These are phyloP conservation scores for Tremella fuciformis DNA, from an alignment of 768 basidiomycete species.

Conservation along the genomic window DNA sequence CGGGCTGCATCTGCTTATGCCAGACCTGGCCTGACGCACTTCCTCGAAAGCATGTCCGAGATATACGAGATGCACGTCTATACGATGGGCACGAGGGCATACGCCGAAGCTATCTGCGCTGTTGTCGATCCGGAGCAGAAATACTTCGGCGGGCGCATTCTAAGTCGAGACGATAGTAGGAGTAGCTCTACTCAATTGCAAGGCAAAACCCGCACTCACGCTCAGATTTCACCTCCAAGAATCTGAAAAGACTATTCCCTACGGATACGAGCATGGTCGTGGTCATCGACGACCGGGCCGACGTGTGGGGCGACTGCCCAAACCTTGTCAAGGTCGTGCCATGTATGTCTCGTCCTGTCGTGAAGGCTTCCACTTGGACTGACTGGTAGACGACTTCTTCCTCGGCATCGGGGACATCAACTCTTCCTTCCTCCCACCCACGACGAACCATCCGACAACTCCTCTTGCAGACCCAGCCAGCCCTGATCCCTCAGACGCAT, in stretches of 20 bases:
- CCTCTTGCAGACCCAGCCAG: slow-evolving; percentile 3
- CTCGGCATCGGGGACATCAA: slow-evolving; percentile 98
- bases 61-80: slow-evolving; percentile 99
- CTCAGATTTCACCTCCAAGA: slow-evolving; percentile 80
- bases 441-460: slow-evolving; percentile 12
- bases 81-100: slow-evolving; percentile 97
- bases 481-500: slow-evolving; percentile 28
- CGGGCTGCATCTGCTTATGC: slow-evolving; percentile 10
- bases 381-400: slow-evolving; percentile 85
- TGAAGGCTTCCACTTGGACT: not conserved
- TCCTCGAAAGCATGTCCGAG: slow-evolving; percentile 66
- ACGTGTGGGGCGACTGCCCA: slow-evolving; percentile 97
- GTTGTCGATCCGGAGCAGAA: slow-evolving; percentile 85
- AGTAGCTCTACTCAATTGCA: slow-evolving; percentile 60
- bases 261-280: slow-evolving; percentile 98
- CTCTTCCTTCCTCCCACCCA: slow-evolving; percentile 68
- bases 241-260: slow-evolving; percentile 85
- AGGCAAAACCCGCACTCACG: not conserved
- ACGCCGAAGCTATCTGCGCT: slow-evolving; percentile 90
- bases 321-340: slow-evolving; percentile 96
- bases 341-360: slow-evolving; percentile 57
- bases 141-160: slow-evolving; percentile 79
- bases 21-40: slow-evolving; percentile 79
- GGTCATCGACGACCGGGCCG: slow-evolving; percentile 95
- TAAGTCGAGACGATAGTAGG: slow-evolving; percentile 93